Conservation (phyloP, 768 basidiomycete species). For the Xerocomellus chrysenteron region DNA sequence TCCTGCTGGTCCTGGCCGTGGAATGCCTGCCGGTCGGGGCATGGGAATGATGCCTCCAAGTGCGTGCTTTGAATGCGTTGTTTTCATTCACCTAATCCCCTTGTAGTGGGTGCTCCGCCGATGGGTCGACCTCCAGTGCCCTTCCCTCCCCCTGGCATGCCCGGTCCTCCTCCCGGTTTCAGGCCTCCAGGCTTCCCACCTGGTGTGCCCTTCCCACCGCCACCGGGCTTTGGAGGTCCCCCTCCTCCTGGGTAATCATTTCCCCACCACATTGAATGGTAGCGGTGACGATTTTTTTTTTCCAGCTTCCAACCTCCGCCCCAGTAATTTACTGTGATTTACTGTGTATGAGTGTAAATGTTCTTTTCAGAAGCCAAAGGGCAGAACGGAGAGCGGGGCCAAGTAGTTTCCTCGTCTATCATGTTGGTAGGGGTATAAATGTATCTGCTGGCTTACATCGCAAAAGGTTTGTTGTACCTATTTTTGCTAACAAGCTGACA, state of each 20-base stretch:
- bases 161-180: constrained; percentile 84
- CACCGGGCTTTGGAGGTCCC: constrained; percentile 77
- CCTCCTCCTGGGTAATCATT: constrained; percentile 79
- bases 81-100: constrained; percentile 13
- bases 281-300: constrained; percentile 4
- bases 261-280: not conserved
- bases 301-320: constrained; percentile 50
- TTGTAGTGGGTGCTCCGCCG: constrained; percentile 56
- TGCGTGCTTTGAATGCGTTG: constrained; percentile 39
- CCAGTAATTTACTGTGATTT: constrained; percentile 31
- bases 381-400: constrained; percentile 24
- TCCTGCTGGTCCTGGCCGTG: constrained; percentile 87
- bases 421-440: constrained; percentile 24
- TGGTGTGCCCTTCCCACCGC: constrained; percentile 77
- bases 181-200: constrained; percentile 82
- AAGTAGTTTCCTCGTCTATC: constrained; percentile 24
- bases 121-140: constrained; percentile 68
- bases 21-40: constrained; percentile 94
- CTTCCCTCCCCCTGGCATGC: constrained; percentile 71
- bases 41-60: constrained; percentile 94
- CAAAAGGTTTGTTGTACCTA: constrained; percentile 31
- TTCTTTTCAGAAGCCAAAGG: constrained; percentile 10
- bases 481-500: constrained; percentile 26
- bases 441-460: constrained; percentile 22
- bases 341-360: constrained; percentile 6